These are phyloP conservation scores for Verticillium albo-atrum DNA, from an alignment of 2,329 filamentous ascomycete genomes.

Conservation along the genomic window DNA sequence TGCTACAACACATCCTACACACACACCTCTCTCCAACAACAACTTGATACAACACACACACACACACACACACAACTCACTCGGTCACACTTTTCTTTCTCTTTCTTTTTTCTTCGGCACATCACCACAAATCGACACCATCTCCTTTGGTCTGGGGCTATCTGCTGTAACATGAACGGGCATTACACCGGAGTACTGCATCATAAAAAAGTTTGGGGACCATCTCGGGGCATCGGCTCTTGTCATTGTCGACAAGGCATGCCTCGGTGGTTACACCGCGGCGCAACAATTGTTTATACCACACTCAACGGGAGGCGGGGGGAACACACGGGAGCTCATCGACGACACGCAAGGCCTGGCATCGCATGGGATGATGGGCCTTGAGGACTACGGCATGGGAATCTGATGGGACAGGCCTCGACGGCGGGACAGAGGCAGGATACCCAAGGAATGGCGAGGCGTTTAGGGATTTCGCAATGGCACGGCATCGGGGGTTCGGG, in stretches of 20 bases:
- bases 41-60: neutral
- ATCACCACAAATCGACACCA: slow-evolving; percentile 13
- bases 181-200: slow-evolving; percentile 45
- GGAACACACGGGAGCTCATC: neutral
- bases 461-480: neutral
- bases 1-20: slow-evolving; percentile 15
- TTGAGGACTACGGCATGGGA: neutral
- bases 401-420: neutral
- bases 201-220: slow-evolving; percentile 32
- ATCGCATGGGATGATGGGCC: neutral
- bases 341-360: neutral
- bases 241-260: neutral
- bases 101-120: slow-evolving; percentile 15
- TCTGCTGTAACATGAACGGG: slow-evolving; percentile 40
- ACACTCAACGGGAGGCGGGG: neutral
- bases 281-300: neutral
- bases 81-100: slow-evolving; percentile 15
- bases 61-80: slow-evolving; percentile 24
- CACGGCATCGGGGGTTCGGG: neutral
- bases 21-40: slow-evolving; percentile 16
- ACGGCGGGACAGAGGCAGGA: neutral
- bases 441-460: neutral
- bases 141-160: slow-evolving; percentile 11
- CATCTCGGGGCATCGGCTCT: neutral
- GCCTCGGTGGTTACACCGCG: neutral